phyloP scores from a whole-genome alignment of 257 asterid species.

The Nicotiana noctiflora region DNA sequence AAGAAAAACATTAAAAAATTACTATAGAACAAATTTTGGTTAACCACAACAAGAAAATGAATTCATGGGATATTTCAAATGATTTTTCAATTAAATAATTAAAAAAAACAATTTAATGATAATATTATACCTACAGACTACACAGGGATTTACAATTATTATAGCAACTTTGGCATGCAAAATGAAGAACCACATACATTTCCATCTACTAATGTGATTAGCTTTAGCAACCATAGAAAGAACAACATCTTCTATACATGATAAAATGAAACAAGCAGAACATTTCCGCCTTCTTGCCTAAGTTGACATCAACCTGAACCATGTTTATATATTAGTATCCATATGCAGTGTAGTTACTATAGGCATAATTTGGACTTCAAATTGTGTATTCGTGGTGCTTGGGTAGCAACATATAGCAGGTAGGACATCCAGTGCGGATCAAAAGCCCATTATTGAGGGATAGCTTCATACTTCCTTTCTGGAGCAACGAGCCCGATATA shows the following conservation, averaged over 20 bases:
- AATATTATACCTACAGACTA: not conserved
- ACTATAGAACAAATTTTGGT: not conserved
- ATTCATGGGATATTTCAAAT: not conserved
- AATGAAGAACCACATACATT: not conserved
- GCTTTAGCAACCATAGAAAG: not conserved
- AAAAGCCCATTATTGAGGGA: not conserved
- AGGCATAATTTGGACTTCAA: not conserved
- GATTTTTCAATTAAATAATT: not conserved
- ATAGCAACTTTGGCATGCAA: not conserved
- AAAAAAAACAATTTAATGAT: not conserved
- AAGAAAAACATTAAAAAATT: not conserved
- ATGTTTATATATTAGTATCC: not conserved
- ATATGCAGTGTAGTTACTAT: not conserved
- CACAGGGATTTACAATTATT: not conserved
- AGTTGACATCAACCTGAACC: not conserved
- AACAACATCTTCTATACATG: not conserved
- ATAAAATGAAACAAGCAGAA: not conserved
- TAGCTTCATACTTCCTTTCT: not conserved
- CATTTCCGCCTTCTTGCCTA: not conserved
- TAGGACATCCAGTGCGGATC: not conserved
- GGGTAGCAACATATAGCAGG: not conserved
- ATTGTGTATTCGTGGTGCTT: not conserved
- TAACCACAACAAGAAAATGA: not conserved
- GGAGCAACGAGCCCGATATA: not conserved
- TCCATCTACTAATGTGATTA: not conserved